phyloP scores from a whole-genome alignment of 805 yeast genomes.

The Candida railenensis region DNA sequence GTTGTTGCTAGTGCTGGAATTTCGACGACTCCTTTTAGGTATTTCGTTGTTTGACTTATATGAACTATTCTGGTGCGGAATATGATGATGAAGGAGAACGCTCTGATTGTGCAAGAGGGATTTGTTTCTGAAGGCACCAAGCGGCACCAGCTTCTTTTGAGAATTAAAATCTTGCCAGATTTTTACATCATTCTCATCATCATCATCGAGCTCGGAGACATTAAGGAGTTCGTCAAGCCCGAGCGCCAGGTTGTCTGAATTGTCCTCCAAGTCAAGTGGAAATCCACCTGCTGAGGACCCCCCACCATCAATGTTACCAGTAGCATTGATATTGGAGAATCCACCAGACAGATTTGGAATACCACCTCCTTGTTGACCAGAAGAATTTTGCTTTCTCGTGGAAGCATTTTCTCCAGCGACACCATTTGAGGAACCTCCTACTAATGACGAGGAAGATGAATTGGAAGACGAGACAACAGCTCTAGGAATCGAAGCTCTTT shows the following conservation, averaged over 20 bases:
- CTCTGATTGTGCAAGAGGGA: slow-evolving; percentile 28
- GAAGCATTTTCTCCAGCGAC: neutral
- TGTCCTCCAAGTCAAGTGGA: slow-evolving; percentile 63
- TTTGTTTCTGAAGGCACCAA: slow-evolving; percentile 89
- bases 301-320: slow-evolving; percentile 24
- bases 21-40: slow-evolving; percentile 25
- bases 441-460: neutral
- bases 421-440: neutral
- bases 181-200: slow-evolving; percentile 54
- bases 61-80: slow-evolving; percentile 16
- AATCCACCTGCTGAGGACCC: slow-evolving; percentile 24
- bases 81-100: slow-evolving; percentile 13
- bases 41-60: slow-evolving; percentile 25
- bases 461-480: neutral
- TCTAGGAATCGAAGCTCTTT: neutral
- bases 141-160: slow-evolving; percentile 58
- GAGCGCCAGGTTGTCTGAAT: slow-evolving; percentile 36
- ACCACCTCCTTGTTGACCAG: neutral
- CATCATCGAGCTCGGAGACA: slow-evolving; percentile 81
- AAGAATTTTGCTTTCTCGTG: neutral
- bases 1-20: slow-evolving; percentile 8
- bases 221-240: slow-evolving; percentile 80
- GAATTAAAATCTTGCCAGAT: slow-evolving; percentile 47
- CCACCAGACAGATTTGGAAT: neutral
- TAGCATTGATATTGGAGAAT: slow-evolving; percentile 10